These are phyloP conservation scores for Panicum hallii DNA, from an alignment of 202 grass and related monocot genomes.

Conservation along the genomic window DNA sequence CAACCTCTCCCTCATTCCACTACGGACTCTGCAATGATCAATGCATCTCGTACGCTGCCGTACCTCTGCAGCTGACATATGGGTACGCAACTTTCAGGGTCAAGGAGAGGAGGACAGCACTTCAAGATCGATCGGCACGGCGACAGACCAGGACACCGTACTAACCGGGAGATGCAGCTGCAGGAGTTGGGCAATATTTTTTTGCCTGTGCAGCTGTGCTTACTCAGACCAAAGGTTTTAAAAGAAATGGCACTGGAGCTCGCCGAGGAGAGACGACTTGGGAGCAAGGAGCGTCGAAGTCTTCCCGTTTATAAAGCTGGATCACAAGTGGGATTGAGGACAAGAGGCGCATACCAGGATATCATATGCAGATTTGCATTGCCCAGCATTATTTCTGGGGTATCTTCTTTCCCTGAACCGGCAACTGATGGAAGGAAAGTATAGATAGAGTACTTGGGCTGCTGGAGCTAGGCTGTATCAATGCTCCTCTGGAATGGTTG, in stretches of 20 bases:
- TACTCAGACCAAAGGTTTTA: neutral
- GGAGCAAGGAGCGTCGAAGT: neutral
- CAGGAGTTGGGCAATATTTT: conserved; percentile 29
- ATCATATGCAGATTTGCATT: neutral
- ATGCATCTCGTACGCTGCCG: neutral
- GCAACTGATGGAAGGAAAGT: neutral
- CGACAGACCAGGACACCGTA: neutral
- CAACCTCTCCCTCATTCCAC: conserved; percentile 9
- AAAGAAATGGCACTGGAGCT: conserved; percentile 25
- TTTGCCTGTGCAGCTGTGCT: neutral
- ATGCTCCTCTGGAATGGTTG: neutral
- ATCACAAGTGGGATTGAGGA: conserved; percentile 41
- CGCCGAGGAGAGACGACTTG: neutral
- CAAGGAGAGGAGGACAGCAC: neutral
- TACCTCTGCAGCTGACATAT: conserved; percentile 1
- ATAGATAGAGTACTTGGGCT: neutral
- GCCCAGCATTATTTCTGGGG: neutral
- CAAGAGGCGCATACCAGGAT: neutral
- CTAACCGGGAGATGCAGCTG: conserved; percentile 1
- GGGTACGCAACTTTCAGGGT: neutral
- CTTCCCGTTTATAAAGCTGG: conserved; percentile 5
- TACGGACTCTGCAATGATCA: neutral
- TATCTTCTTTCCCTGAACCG: neutral
- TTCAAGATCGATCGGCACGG: conserved; percentile 1
- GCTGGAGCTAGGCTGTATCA: neutral